Evolutionary conservation across 1,284 basidiomycete genomes (phyloP).

Genomic region (Cutaneotrichosporon dermatis): DNA sequence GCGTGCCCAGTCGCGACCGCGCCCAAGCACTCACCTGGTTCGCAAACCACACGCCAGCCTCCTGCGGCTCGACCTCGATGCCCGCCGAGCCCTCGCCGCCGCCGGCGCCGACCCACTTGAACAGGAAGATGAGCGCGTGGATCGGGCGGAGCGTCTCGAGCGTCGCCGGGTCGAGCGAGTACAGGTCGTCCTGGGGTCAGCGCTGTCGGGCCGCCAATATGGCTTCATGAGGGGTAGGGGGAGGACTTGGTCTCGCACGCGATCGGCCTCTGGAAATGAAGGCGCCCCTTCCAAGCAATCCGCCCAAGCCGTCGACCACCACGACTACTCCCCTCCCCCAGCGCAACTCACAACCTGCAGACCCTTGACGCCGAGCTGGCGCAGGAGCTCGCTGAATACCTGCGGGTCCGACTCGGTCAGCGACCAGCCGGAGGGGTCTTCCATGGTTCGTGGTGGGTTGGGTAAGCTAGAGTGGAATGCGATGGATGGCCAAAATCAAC

Average conservation of each 20-base stretch:
- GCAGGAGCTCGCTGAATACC: slow-evolving; percentile 50
- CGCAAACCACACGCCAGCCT: slow-evolving; percentile 77
- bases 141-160: slow-evolving; percentile 70
- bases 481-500: slow-evolving; percentile 4
- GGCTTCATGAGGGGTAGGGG: no score
- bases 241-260: no score
- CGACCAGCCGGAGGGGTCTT: slow-evolving; percentile 48
- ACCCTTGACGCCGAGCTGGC: slow-evolving; percentile 51
- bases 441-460: slow-evolving; percentile 16
- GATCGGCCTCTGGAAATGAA: no score
- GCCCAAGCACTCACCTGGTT: slow-evolving; percentile 57
- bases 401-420: slow-evolving; percentile 51
- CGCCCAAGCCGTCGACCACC: no score
- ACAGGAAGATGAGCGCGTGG: slow-evolving; percentile 83
- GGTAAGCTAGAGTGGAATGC: not conserved
- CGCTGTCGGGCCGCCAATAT: no score
- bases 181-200: slow-evolving; percentile 65
- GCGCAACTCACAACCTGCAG: slow-evolving; percentile 48
- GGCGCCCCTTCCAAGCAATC: no score
- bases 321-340: no score
- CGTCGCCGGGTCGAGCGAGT: slow-evolving; percentile 71
- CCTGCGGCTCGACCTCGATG: slow-evolving; percentile 59
- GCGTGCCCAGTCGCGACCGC: no score
- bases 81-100: slow-evolving; percentile 49
- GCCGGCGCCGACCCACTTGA: slow-evolving; percentile 72